These are phyloP conservation scores for Yarrowia galli DNA, from an alignment of 1,139 yeast species.

Conservation along the genomic window DNA sequence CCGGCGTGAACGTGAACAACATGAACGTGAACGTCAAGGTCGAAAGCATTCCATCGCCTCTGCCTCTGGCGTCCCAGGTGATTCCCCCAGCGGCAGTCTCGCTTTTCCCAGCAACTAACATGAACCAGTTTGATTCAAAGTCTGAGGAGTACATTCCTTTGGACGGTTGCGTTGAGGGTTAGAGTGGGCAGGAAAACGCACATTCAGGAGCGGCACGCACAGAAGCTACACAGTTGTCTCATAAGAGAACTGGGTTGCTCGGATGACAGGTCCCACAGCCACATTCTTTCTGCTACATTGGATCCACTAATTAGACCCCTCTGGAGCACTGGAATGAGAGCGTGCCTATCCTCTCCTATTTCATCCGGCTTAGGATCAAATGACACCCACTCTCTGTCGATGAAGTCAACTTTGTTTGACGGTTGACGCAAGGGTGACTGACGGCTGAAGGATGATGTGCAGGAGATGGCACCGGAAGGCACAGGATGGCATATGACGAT, in stretches of 20 bases:
- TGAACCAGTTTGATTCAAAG: constrained; percentile 33
- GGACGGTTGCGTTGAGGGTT: constrained; percentile 10
- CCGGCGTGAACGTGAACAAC: neutral
- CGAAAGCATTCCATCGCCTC: neutral
- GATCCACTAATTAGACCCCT: constrained; percentile 5
- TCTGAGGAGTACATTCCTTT: constrained; percentile 30
- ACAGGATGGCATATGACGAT: neutral
- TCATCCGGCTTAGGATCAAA: neutral
- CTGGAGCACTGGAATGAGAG: constrained; percentile 4
- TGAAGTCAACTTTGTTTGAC: constrained; percentile 19
- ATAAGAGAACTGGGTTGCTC: too few relatives aligned
- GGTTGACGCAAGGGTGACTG: constrained; percentile 6
- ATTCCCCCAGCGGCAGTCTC: constrained; percentile 4
- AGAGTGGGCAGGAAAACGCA: neutral
- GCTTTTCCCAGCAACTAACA: constrained; percentile 29
- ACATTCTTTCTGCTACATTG: neutral
- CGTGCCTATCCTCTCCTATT: too few relatives aligned
- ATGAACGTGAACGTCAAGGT: neutral
- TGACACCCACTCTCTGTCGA: constrained; percentile 4
- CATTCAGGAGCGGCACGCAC: too few relatives aligned
- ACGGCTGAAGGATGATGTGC: neutral
- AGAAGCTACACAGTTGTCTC: too few relatives aligned
- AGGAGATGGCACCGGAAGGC: neutral
- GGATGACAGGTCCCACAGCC: too few relatives aligned
- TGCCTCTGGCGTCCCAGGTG: neutral